phyloP scores from a whole-genome alignment of 129 eudicot genomes.

The Helichrysum umbraculigerum region DNA sequence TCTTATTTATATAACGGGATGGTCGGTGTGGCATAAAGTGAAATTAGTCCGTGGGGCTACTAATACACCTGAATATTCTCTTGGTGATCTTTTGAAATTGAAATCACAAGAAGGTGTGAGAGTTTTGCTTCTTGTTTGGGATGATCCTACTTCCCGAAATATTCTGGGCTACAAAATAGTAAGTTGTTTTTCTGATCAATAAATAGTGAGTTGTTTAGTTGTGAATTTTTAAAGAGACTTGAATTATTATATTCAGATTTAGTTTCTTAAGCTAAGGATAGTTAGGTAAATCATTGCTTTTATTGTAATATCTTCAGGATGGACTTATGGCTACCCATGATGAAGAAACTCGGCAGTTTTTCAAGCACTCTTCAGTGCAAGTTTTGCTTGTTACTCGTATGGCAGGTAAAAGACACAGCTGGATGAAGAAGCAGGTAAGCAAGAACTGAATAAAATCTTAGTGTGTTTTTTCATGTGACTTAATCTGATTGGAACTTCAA shows the following conservation, averaged over 20 bases:
- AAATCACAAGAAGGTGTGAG: slow-evolving; percentile 99
- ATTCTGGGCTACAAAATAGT: slow-evolving; percentile 91
- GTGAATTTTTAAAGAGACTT: neutral
- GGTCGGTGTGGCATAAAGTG: slow-evolving; percentile 99
- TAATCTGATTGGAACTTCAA: neutral
- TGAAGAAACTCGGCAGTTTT: slow-evolving; percentile 94
- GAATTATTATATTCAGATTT: neutral
- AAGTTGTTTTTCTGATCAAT: slow-evolving; percentile 19
- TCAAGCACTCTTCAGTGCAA: slow-evolving; percentile 93
- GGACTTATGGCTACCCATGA: slow-evolving; percentile 98
- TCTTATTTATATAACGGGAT: slow-evolving; percentile 84
- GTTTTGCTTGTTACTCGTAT: slow-evolving; percentile 87
- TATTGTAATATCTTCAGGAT: slow-evolving; percentile 51
- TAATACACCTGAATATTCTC: slow-evolving; percentile 42
- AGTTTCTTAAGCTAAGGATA: neutral
- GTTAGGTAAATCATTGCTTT: neutral
- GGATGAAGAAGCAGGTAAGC: slow-evolving; percentile 76
- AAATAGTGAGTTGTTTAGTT: slow-evolving; percentile 51
- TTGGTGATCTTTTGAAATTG: slow-evolving; percentile 89
- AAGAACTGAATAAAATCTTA: slow-evolving; percentile 5
- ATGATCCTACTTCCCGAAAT: slow-evolving; percentile 95
- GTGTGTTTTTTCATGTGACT: neutral
- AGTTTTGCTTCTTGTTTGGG: slow-evolving; percentile 98
- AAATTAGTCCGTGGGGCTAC: slow-evolving; percentile 63
- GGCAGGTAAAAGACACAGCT: slow-evolving; percentile 90